Evolutionary conservation across 345 rosid species (phyloP), one percentile per base, ranked within the genome.

Genomic region (Camelina sativa): DNA sequence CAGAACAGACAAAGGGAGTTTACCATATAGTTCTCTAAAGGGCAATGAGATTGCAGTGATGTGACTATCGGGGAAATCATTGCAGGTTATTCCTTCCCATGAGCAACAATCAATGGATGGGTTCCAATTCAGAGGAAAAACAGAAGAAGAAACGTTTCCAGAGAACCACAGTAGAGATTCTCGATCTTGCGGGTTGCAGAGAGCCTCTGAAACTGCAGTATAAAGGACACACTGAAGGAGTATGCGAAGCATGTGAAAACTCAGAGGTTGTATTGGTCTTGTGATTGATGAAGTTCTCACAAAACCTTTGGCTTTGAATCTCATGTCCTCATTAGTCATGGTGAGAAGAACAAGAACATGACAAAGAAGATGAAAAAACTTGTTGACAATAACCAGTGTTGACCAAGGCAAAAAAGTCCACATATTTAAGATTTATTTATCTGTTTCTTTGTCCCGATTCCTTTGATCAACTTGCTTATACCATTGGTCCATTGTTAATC

Each of bases 21-120:
- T 73, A 8, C 90, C 91, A 6, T 17, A 71, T 19, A 93, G 80
- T 53, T 80, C 83, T 81, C 79, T 78, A 43, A 25, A 80, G 8
- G 91, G 86, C 16, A 93, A 81, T 72, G 32, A 76, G 5, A 93
- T 83, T 5, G 55, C 71, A 53, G 70, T 71, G 50, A 93, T 83
- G n/a, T 86, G 79, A 25, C 77, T 87, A 47, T 74, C 56, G 0
- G 17, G 0, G 1, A 34, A 35, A 5, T 32, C 58, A 57, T 76
- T 82, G 76, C 97, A 90, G 8, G 1, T 11, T 11, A 93, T 79
- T 16, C 96, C 97, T 19, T 90, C 93, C 93, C 96, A 93, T 15
- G 40, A 16, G 74, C 97, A 93, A 72, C 93, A 89, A 34, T 81
- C 86, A 63, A 56, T 64, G 48, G 79, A 48, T 6, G 65, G 1